Evolutionary conservation across 2,329 filamentous ascomycete genomes (phyloP), one percentile per base, ranked within the genome.

Genomic region (Coniella vitis): DNA sequence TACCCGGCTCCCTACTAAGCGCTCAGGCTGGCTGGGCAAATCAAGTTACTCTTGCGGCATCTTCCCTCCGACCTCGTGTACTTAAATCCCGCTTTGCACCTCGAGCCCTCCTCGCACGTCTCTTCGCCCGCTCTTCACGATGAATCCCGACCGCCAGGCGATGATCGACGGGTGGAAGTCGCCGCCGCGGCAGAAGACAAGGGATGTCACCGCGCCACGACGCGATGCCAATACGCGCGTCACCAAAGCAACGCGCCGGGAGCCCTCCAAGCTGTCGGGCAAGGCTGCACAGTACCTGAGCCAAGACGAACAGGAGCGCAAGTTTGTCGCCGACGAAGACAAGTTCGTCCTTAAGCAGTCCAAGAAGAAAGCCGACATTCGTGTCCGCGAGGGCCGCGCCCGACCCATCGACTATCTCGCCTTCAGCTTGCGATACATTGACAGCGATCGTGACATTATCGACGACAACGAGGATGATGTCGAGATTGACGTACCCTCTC

Each of bases 361-460:
- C 40, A 98, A 97, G 75, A 97, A 94, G 73, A 97, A 96, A 73
- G 91, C 93, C 37, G 87, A 90, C 56, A 94, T 98, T 58, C 85
- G 93, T 36, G 90, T 97, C 39, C 87, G 90, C 58, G 90, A 94
- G 66, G 86, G 87, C 10, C 82, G 94, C 57, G 90, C 91, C 48
- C 90, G 89, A 62, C 87, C 91, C 9, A 91, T 97, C 60, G 93
- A 98, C 69, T 90, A 87, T 75, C 78, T 98, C 39, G 89, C 90
- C 1, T 93, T 97, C 61, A 94, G 87, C 53, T 71, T 98, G 55
- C 84, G 89, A 56, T 87, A 91, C 55, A 84, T 97, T 56, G 93
- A 98, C 63, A 76, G 83, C 25, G 87, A 90, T 42, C 83, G 86
- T 59, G 84, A 94, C 62, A 69, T 90, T 35, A 87, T 96, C 55